A percentile compares a stretch with the other conserved stretches of the same genome.
Evolutionary conservation across 2,329 filamentous ascomycete species (phyloP).

Genomic region (Monilinia fructicola): DNA sequence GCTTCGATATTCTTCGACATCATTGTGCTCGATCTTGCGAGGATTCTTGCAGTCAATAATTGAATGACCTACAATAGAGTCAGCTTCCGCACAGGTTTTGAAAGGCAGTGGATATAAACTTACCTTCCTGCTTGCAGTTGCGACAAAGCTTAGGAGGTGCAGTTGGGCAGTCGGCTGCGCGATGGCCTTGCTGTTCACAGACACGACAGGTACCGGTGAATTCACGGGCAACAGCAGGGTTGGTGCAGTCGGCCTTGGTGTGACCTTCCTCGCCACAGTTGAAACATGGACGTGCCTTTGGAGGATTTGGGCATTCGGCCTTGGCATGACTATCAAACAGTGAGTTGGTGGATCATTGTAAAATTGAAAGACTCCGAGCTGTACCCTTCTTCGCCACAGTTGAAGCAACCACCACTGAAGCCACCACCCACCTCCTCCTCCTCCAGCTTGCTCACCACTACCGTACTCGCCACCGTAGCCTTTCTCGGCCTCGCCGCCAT

Average conservation of each 20-base stretch:
- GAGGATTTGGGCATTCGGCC: constrained; percentile 33
- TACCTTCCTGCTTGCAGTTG: constrained; percentile 63
- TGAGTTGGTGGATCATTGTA: constrained; percentile 1
- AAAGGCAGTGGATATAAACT: constrained; percentile 26
- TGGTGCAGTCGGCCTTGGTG: constrained; percentile 61
- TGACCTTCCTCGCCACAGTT: constrained; percentile 67
- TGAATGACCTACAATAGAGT: constrained; percentile 51
- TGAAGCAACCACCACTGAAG: constrained; percentile 52
- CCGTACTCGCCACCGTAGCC: neutral
- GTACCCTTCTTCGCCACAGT: constrained; percentile 60
- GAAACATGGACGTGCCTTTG: constrained; percentile 32
- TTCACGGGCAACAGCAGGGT: constrained; percentile 48
- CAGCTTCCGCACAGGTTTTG: constrained; percentile 5
- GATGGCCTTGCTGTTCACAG: constrained; percentile 54
- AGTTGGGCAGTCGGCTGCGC: constrained; percentile 62
- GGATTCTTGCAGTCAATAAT: constrained; percentile 57
- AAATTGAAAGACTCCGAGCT: constrained; percentile 42
- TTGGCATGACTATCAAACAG: constrained; percentile 26
- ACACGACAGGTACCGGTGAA: constrained; percentile 60
- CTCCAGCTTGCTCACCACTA: constrained; percentile 20
- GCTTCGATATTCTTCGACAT: constrained; percentile 50
- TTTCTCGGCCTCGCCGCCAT: neutral
- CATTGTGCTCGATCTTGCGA: constrained; percentile 56
- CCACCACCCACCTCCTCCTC: constrained; percentile 22
- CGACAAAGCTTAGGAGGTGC: constrained; percentile 57